Evolutionary conservation across 139 green algal species (phyloP), one percentile per base, ranked within the genome.

Genomic region (Tetraselmis chui): DNA sequence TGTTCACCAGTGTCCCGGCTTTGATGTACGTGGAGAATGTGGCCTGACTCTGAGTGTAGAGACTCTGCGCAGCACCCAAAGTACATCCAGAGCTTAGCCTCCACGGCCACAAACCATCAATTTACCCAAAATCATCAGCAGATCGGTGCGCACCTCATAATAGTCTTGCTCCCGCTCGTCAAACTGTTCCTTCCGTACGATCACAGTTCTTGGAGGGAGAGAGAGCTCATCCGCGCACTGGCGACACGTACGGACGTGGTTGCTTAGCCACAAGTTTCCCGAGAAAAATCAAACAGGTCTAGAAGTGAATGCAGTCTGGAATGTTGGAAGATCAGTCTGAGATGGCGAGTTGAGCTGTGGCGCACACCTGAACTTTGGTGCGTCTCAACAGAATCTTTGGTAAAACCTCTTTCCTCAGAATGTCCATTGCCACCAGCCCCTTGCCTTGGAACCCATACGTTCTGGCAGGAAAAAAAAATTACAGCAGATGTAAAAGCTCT

Each of bases 181-280:
- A 83, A 97, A 94, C n/a, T 79, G 81, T 79, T 94, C 89, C 31
- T 89, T 87, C 18, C 92, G 87, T 83, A 97, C 79, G 30, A 93
- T 82, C 76, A 95, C 83, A 22, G 88, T 94, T 58, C 89, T 88
- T 83, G 94, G 94, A 2, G 96, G 96, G 32, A 99, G 91, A 1
- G 92, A 88, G 74, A 99, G 91, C 80, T 97, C 94, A 32, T 96
- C 96, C 0, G 95, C 94, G 80, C 96, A 94, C 88, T 98, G 90
- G 24, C 28, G n/a, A n/a, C n/a, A n/a, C n/a, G n/a, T n/a, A n/a
- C n/a, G n/a, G n/a, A n/a, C n/a, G n/a, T n/a, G n/a, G n/a, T n/a
- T n/a, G n/a, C n/a, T n/a, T n/a, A n/a, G n/a, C n/a, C n/a, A n/a
- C n/a, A n/a, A n/a, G n/a, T n/a, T n/a, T n/a, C n/a, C n/a, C n/a